These are phyloP conservation scores for Puccinia hordei DNA, from an alignment of 1,284 basidiomycete genomes.

Conservation along the genomic window DNA sequence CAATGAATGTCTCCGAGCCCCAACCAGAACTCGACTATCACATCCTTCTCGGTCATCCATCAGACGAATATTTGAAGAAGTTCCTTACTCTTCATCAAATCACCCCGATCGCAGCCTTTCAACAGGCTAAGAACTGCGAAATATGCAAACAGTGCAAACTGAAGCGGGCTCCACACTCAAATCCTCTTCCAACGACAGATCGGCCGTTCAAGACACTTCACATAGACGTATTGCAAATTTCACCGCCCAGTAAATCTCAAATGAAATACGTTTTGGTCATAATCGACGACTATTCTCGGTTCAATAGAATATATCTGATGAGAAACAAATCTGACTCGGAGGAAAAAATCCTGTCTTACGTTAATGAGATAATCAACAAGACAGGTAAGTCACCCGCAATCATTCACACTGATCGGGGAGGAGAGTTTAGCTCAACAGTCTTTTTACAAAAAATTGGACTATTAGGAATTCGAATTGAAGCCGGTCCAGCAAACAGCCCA, in stretches of 20 bases:
- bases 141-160: background rate
- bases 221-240: too few species aligned
- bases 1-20: background rate
- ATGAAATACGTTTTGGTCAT: constrained; percentile 3
- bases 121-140: background rate
- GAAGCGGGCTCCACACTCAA: background rate
- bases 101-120: too few species aligned
- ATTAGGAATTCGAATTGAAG: constrained; percentile 7
- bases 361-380: background rate
- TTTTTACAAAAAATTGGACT: background rate
- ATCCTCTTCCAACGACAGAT: background rate
- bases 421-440: too few species aligned
- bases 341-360: background rate
- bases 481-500: constrained; percentile 1
- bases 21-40: too few species aligned
- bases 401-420: too few species aligned
- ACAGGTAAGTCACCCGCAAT: background rate
- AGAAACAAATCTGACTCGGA: background rate
- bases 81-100: background rate
- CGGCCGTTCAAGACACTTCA: constrained; percentile 5
- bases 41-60: constrained; percentile 1
- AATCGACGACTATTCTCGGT: constrained; percentile 13
- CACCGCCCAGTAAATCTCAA: background rate
- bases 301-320: too few species aligned
- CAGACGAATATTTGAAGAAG: background rate